Evolutionary conservation across 768 basidiomycete genomes (phyloP), one percentile per base, ranked within the genome.

Genomic region (Mycena galericulata): DNA sequence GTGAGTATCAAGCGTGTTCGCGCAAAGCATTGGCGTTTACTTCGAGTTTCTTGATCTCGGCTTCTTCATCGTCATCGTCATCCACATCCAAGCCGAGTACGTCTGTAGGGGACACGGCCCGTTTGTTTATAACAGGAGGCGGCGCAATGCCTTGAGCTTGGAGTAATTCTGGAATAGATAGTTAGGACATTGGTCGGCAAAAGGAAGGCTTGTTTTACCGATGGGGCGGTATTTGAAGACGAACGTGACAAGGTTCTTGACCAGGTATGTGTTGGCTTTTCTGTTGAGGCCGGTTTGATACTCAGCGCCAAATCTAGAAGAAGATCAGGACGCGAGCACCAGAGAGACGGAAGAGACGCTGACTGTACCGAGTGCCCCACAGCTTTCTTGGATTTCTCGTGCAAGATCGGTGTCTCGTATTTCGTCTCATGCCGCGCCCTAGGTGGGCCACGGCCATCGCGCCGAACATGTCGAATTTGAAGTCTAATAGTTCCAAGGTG

Each of bases 371-470:
- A 65, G 17, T 69, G 68, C 18, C 63, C 68, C 14, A 69, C 45
- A 12, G 62, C 68, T 22, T 69, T 69, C 51, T 69, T 69, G 6
- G 68, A 59, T 22, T 27, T 38, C 32, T 69, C 68, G 22, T 69
- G 68, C 53, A 69, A 49, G 14, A 50, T 24, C 40, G n/a, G 34
- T 4, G 66, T 11, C 18, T 61, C 26, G 34, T n/a, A 24, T 11
- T 60, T 17, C 20, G 2, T 24, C 20, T 14, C 7, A 4, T 12
- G 10, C 43, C 30, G 15, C 34, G 18, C 22, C 30, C 27, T 26
- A 9, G n/a, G 8, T 36, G n/a, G 11, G n/a, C 15, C 34, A 7
- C 34, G 34, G 34, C 1, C 2, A 15, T 26, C 22, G 41, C 4
- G 6, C 27, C 22, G 7, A 8, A 36, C 30, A 18, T 54, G 24